A percentile compares a stretch with the other conserved stretches of the same genome.
Conservation (phyloP, 306 rosid genomes). For the Glycine soja region DNA sequence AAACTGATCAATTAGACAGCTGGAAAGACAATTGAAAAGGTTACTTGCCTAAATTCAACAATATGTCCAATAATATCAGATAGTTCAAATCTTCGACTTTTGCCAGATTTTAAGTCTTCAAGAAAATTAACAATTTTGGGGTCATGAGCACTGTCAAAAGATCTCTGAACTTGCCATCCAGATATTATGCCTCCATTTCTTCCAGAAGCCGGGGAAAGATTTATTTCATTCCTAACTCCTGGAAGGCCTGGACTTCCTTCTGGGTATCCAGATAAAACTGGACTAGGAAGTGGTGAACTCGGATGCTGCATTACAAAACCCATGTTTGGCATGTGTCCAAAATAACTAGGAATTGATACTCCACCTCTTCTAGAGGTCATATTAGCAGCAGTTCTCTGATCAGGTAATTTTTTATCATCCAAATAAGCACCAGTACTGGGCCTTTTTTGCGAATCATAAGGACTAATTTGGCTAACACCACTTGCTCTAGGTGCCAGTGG, state of each 20-base stretch:
- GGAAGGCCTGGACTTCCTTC: conserved; percentile 52
- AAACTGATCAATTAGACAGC: conserved; percentile 19
- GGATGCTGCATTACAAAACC: conserved; percentile 58
- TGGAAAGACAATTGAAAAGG: conserved; percentile 24
- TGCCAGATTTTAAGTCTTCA: conserved; percentile 62
- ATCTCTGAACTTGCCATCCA: conserved; percentile 61
- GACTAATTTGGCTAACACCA: conserved; percentile 44
- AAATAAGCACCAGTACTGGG: conserved; percentile 44
- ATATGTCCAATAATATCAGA: conserved; percentile 62
- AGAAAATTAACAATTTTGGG: conserved; percentile 59
- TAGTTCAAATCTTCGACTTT: conserved; percentile 64
- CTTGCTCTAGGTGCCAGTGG: conserved; percentile 51
- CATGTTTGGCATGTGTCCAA: conserved; percentile 56
- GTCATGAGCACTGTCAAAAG: conserved; percentile 55
- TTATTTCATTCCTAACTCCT: conserved; percentile 55
- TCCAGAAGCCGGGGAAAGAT: conserved; percentile 49
- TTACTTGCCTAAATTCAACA: conserved; percentile 61
- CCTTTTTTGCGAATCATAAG: conserved; percentile 50
- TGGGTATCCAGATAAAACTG: conserved; percentile 52
- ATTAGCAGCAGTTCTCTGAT: conserved; percentile 51
- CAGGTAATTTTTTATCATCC: conserved; percentile 51
- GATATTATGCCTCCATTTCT: conserved; percentile 51
- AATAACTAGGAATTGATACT: conserved; percentile 52
- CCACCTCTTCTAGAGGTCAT: conserved; percentile 62
- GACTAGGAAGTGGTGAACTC: conserved; percentile 51